Conservation (phyloP, 139 green algal genomes). For the Micromonas pusilla region DNA sequence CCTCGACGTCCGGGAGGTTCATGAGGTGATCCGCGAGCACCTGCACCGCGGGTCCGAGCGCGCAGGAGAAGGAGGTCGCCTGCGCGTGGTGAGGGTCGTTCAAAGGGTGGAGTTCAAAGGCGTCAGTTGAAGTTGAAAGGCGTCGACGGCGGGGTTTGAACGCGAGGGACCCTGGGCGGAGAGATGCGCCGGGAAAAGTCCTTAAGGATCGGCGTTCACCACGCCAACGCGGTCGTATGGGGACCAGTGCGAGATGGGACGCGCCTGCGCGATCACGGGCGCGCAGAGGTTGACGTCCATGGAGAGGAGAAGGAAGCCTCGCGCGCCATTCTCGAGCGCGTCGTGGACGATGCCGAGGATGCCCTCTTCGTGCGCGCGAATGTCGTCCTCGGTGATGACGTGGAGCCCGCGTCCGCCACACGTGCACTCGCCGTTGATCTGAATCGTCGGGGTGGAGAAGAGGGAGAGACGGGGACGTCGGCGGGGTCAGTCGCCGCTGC, state of each 20-base stretch:
- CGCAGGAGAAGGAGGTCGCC: constrained; percentile 16
- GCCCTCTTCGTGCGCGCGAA: background rate
- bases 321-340: background rate
- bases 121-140: no score
- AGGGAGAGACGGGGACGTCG: no score
- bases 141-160: no score
- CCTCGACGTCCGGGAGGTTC: constrained; percentile 1
- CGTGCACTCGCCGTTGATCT: background rate
- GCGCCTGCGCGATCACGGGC: background rate
- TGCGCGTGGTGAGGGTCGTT: no score
- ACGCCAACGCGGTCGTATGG: no score
- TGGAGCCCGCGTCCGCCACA: background rate
- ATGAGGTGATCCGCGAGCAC: background rate
- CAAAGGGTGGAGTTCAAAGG: no score
- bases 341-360: background rate
- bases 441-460: no score
- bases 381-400: background rate
- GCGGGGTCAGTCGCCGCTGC: no score
- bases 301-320: background rate
- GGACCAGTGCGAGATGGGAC: no score
- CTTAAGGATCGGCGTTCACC: no score
- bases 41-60: constrained; percentile 6
- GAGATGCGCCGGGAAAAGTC: no score
- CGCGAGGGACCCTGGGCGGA: no score
- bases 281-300: background rate